Percentiles rank a stretch among this genome's conserved stretches.
Conservation (phyloP, 192 early-diverging fungal genomes). For the Rhizoclosmatium sp. region DNA sequence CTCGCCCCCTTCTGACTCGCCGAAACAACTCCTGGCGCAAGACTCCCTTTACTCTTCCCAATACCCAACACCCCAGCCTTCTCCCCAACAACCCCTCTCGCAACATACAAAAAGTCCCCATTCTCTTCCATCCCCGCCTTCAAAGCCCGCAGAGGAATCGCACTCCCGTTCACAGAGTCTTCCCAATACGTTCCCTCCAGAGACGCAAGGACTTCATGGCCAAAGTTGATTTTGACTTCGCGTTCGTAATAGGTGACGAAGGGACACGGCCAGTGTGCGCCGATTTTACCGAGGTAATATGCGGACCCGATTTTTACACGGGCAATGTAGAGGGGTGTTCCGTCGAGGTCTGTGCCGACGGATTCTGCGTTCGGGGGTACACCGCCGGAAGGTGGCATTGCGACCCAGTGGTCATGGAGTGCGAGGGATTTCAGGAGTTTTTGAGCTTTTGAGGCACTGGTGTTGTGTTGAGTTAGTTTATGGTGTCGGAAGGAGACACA, state of each 20-base stretch:
- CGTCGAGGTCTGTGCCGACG: constrained; percentile 27
- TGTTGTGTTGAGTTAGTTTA: too few species aligned
- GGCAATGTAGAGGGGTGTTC: constrained; percentile 25
- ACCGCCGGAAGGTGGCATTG: constrained; percentile 1
- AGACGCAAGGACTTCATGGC: constrained; percentile 27
- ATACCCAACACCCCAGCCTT: constrained; percentile 7
- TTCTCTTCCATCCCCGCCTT: constrained; percentile 21
- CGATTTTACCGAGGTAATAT: constrained; percentile 25
- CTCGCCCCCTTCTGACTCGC: not conserved
- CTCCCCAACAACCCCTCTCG: constrained; percentile 22
- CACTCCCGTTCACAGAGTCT: not conserved
- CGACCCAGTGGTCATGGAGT: constrained; percentile 5
- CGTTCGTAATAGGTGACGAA: constrained; percentile 27
- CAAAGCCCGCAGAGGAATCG: constrained; percentile 8
- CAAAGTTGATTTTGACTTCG: constrained; percentile 32
- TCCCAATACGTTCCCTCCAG: not conserved
- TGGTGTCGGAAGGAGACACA: too few species aligned
- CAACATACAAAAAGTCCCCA: constrained; percentile 30
- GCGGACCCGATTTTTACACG: constrained; percentile 33
- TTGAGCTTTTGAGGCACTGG: constrained; percentile 4
- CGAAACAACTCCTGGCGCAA: constrained; percentile 17
- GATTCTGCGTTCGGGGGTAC: constrained; percentile 19
- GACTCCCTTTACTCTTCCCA: not conserved
- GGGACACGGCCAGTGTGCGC: not conserved
- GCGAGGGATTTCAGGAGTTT: constrained; percentile 8